Percentiles rank a stretch among this genome's conserved stretches.
These are phyloP conservation scores for Phellopilus nigrolimitatus DNA, from an alignment of 1,284 basidiomycete genomes.

Conservation along the genomic window DNA sequence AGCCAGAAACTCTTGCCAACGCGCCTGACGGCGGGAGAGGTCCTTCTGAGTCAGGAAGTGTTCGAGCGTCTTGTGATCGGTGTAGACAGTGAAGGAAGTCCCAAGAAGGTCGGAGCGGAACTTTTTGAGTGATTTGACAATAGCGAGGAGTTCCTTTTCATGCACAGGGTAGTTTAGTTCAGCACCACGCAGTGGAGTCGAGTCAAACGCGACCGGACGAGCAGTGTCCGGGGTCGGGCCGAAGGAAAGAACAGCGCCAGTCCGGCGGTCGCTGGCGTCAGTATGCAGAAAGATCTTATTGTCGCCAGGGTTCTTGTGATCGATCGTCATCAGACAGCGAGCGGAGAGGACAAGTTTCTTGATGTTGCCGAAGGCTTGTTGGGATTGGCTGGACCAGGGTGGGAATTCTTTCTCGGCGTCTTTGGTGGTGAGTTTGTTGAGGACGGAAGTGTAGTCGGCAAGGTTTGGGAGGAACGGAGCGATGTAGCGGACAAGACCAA, in stretches of 20 bases:
- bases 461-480: constrained; percentile 32
- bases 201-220: constrained; percentile 33
- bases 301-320: constrained; percentile 29
- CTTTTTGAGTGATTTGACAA: constrained; percentile 32
- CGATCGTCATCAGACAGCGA: constrained; percentile 29
- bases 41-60: constrained; percentile 34
- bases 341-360: constrained; percentile 29
- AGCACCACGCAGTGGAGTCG: constrained; percentile 26
- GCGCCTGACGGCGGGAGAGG: constrained; percentile 31
- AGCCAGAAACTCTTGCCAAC: constrained; percentile 35
- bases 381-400: constrained; percentile 29
- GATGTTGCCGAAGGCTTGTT: constrained; percentile 35
- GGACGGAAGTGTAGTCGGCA: constrained; percentile 28
- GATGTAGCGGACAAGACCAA: constrained; percentile 36
- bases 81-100: constrained; percentile 30
- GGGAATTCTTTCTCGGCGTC: constrained; percentile 28
- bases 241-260: constrained; percentile 33
- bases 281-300: constrained; percentile 35
- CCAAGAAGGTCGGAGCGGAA: constrained; percentile 35
- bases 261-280: constrained; percentile 31
- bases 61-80: constrained; percentile 37
- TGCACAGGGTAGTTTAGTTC: constrained; percentile 36
- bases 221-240: constrained; percentile 29
- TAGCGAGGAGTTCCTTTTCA: constrained; percentile 34
- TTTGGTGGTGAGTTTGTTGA: constrained; percentile 32